A percentile compares a stretch with the other conserved stretches of the same genome.
phyloP scores from a whole-genome alignment of 495 filamentous ascomycete species.

The Xylaria telfairii region DNA sequence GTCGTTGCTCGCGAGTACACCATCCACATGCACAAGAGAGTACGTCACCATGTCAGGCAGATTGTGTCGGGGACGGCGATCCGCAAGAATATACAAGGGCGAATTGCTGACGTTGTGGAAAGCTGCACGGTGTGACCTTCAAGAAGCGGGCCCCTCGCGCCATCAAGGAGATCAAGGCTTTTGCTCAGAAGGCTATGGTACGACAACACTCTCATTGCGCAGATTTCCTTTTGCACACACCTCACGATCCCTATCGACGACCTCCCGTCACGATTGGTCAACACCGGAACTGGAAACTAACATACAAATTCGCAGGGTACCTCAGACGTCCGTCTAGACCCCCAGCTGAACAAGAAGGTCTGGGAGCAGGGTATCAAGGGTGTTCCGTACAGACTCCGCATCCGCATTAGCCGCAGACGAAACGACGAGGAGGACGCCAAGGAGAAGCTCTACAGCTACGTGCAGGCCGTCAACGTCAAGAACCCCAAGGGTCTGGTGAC shows the following conservation, averaged over 20 bases:
- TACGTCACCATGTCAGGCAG: constrained; percentile 68
- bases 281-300: constrained; percentile 22
- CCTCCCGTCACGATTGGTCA: background rate
- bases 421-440: constrained; percentile 99
- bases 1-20: constrained; percentile 99
- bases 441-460: constrained; percentile 98
- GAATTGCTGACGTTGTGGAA: constrained; percentile 41
- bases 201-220: constrained; percentile 41
- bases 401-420: constrained; percentile 98
- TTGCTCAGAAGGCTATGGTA: constrained; percentile 95
- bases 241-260: background rate
- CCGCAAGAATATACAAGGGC: background rate
- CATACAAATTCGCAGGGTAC: constrained; percentile 71
- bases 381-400: constrained; percentile 91
- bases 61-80: constrained; percentile 33
- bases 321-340: constrained; percentile 95
- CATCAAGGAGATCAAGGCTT: constrained; percentile 98
- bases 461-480: constrained; percentile 99
- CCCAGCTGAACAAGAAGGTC: constrained; percentile 99
- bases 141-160: constrained; percentile 98
- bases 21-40: constrained; percentile 99
- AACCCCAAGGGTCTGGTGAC: constrained; percentile 96
- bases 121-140: constrained; percentile 97
- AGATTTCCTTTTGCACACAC: background rate
- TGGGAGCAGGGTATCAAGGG: constrained; percentile 99